These are phyloP conservation scores for Dentiscutata heterogama DNA, from an alignment of 371 early-diverging fungal genomes.

Conservation along the genomic window DNA sequence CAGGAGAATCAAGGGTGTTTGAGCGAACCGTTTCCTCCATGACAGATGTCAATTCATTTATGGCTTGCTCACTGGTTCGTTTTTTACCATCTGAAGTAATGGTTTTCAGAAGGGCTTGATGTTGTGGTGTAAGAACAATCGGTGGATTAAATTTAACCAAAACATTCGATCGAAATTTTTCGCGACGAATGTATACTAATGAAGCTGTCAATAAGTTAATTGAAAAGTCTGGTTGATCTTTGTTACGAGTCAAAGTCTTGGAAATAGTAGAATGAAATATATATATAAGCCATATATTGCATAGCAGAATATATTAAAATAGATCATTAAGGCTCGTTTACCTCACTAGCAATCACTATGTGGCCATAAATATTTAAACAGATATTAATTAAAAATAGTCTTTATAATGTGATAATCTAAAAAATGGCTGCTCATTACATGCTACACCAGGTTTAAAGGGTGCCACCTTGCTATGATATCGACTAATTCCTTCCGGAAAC, in stretches of 20 bases:
- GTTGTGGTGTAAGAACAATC: slow-evolving; percentile 18
- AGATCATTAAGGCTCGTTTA: not conserved
- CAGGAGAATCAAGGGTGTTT: not conserved
- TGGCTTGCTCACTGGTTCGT: slow-evolving; percentile 10
- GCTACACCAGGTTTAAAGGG: slow-evolving; percentile 25
- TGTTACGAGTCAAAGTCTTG: slow-evolving; percentile 19
- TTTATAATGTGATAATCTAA: not conserved
- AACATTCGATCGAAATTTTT: slow-evolving; percentile 26
- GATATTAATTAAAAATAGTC: not conserved
- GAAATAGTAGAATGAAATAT: not conserved
- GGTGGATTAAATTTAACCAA: slow-evolving; percentile 34
- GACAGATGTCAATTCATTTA: slow-evolving; percentile 14
- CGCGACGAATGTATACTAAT: slow-evolving; percentile 8
- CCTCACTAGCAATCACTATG: slow-evolving; percentile 21
- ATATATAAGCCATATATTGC: not conserved
- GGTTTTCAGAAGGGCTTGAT: slow-evolving; percentile 17
- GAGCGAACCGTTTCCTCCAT: slow-evolving; percentile 30
- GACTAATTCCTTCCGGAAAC: slow-evolving; percentile 22
- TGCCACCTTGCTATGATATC: slow-evolving; percentile 19
- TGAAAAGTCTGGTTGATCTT: slow-evolving; percentile 11
- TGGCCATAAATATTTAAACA: not conserved
- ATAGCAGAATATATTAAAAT: not conserved
- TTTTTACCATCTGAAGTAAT: not conserved
- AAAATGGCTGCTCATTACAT: not conserved
- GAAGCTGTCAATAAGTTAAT: slow-evolving; percentile 17